phyloP scores from a whole-genome alignment of 805 yeast species.

The Barnettozyma sucrosica region DNA sequence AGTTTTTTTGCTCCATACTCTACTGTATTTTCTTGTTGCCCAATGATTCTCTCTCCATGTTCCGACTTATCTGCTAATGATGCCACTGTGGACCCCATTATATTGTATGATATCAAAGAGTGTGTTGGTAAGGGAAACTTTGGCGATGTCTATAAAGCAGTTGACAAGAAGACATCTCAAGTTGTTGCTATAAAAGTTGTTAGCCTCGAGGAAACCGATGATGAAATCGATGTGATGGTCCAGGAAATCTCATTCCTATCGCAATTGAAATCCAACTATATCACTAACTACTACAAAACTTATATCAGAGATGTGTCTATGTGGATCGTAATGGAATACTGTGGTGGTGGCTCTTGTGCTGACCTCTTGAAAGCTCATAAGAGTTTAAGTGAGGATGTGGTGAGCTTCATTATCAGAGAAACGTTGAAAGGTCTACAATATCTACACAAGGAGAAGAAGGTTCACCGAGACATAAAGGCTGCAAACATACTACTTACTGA shows the following conservation, averaged over 20 bases:
- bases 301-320: slow-evolving; percentile 58
- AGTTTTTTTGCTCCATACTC: background rate
- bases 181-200: slow-evolving; percentile 84
- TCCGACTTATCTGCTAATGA: slow-evolving; percentile 1
- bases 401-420: slow-evolving; percentile 56
- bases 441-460: slow-evolving; percentile 66
- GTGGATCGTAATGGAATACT: slow-evolving; percentile 92
- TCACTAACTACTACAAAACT: slow-evolving; percentile 64
- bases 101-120: slow-evolving; percentile 34
- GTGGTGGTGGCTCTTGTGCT: slow-evolving; percentile 91
- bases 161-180: slow-evolving; percentile 26
- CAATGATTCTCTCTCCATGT: slow-evolving; percentile 5
- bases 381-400: slow-evolving; percentile 50
- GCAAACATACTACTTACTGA: slow-evolving; percentile 79
- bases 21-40: background rate
- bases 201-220: slow-evolving; percentile 72
- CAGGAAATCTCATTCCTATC: slow-evolving; percentile 77
- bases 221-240: slow-evolving; percentile 62
- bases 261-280: slow-evolving; percentile 50
- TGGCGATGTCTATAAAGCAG: slow-evolving; percentile 77
- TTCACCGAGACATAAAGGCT: slow-evolving; percentile 87
- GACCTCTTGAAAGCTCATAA: slow-evolving; percentile 59
- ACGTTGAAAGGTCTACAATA: slow-evolving; percentile 69
- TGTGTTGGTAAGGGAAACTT: slow-evolving; percentile 82
- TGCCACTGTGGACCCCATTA: slow-evolving; percentile 21